Evolutionary conservation across 2,329 filamentous ascomycete species (phyloP), one percentile per base, ranked within the genome.

Genomic region (Pseudogymnoascus sp.): DNA sequence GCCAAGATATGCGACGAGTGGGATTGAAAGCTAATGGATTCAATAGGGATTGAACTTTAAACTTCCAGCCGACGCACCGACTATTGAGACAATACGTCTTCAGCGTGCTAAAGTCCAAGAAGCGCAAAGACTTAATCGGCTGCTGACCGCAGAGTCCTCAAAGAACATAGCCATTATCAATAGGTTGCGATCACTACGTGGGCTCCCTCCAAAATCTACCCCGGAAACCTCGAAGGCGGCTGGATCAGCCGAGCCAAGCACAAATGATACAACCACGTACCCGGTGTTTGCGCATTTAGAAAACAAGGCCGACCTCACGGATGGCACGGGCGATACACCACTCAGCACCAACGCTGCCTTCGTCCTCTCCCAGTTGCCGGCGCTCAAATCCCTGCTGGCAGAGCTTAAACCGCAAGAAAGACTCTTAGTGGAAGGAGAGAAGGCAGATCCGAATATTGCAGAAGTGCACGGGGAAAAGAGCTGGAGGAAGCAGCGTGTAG

Each of bases 361-460:
- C 72, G 86, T 90, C 0, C 80, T 95, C 18, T 89, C 88, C 2
- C 93, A 97, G 71, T 78, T 97, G 18, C 90, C 91, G 28, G 85
- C 90, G 0, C 78, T 99, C 50, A 85, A 89, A 62, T 77, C 84
- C 6, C 78, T 95, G 6, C 77, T 96, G 57, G 78, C 83, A 8
- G 80, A 82, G 11, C 76, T 96, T 36, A 78, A 86, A 64, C 85
- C 89, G 0, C 84, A 87, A 62, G 75, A 95, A 28, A 73, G 74
- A 4, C 71, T 73, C 5, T 64, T 83, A 59, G 70, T 72, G 2
- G 66, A 68, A 18, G 37, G 22, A 60, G 53, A 22, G 58, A 62
- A 15, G 60, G 53, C 57, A 14, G 60, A 61, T 11, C 60, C 43
- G 9, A 65, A 20, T 35, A 33, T 53, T 20, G 67, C 71, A 1